Base-by-base conservation (phyloP, 148 eudicot species). In the Dysphania ambrosioides region DNA sequence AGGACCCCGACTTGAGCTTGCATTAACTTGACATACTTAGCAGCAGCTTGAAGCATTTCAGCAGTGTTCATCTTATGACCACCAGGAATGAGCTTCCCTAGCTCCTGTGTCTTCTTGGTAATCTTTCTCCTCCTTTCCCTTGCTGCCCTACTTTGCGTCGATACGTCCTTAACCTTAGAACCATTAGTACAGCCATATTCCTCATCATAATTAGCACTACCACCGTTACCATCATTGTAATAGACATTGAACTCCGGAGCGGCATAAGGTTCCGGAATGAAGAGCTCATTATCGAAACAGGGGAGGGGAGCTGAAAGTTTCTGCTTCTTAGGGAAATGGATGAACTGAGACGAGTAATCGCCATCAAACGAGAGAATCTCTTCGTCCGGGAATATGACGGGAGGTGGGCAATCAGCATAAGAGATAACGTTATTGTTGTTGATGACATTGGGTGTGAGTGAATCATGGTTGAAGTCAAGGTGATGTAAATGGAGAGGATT, bases 11-110 rank as follows among this genome's bases (percentile, higher is more conserved):
- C 77, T 72, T 92, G 93, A 40, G 93, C 86, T 75, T 90, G 88
- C 84, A 92, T 75, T 72, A 74, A 90, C 77, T 86, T 83, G 51
- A 92, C 80, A 66, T 92, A 92, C 15, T 87, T 86, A 51, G 61
- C 87, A 55, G 91, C 93, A 79, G 89, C 78, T 74, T 83, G 85
- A 58, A 92, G 74, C 97, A 90, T 92, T 56, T 92, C 91, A 66
- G 93, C 96, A 53, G 97, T 90, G 75, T 92, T 90, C 93, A 92
- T 83, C 75, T 87, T 92, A 27, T 76, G 77, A 0, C 87, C 91
- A 13, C 96, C 93, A 3, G 93, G 97, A 8, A 90, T 84, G 0
- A 92, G 84, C 86, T 88, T 90, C 66, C 96, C 91, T n/a, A 90
- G 86, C 84, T 92, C 93, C 51, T 80, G 85, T 26, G 96, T 92